Percentiles rank a stretch among this genome's conserved stretches.
Conservation (phyloP, 2,329 filamentous ascomycete genomes). For the Colletotrichum sp. region DNA sequence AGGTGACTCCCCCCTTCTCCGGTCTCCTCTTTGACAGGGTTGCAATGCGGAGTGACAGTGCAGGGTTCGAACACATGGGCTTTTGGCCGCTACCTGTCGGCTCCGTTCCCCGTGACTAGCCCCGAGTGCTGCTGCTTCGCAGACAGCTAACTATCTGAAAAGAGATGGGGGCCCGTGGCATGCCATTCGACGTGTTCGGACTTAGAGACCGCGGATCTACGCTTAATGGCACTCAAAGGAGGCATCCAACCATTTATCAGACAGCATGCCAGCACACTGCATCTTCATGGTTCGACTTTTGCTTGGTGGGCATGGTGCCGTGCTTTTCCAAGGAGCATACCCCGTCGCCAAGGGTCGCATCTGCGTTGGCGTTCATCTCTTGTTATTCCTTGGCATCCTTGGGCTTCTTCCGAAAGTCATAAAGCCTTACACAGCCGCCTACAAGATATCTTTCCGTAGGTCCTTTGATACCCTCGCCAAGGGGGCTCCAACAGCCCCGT, state of each 20-base stretch:
- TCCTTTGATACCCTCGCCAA: neutral
- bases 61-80: neutral
- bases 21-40: neutral
- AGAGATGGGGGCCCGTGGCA: neutral
- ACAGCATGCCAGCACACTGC: neutral
- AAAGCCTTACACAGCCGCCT: neutral
- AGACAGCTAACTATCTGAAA: neutral
- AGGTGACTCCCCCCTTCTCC: neutral
- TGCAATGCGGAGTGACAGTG: neutral
- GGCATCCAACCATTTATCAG: neutral
- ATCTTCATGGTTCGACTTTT: neutral
- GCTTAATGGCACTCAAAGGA: neutral
- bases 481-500: neutral
- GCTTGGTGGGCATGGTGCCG: too few relatives aligned
- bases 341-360: neutral
- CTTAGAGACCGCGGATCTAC: neutral
- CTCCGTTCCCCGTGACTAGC: neutral
- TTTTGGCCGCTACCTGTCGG: neutral
- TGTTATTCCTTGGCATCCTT: neutral
- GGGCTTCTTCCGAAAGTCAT: neutral
- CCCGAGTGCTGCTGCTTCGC: neutral
- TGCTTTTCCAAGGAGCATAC: neutral
- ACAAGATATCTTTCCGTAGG: neutral
- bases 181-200: too few relatives aligned
- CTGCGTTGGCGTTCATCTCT: constrained; percentile 3